Evolutionary conservation across 225 moss, liverwort and hornwort genomes (phyloP).

Genomic region (Climacium dendroides): DNA sequence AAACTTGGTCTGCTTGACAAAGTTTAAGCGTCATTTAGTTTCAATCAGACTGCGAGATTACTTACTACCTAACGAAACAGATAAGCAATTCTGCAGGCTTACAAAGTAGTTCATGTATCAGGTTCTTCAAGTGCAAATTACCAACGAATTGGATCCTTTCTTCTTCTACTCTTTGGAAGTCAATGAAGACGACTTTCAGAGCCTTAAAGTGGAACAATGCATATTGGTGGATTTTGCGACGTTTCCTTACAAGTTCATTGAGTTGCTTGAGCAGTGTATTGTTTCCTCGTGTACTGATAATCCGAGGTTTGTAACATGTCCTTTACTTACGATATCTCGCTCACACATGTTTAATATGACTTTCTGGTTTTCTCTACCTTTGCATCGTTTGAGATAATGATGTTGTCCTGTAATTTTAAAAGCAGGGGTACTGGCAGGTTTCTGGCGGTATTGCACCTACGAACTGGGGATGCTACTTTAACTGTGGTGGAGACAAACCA

Average conservation of each 20-base stretch:
- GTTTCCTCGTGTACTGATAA: constrained; percentile 63
- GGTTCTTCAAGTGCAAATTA: constrained; percentile 96
- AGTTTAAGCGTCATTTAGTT: background rate
- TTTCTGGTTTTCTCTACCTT: background rate
- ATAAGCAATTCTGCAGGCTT: background rate
- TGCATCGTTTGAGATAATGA: constrained; percentile 8
- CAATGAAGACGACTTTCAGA: constrained; percentile 95
- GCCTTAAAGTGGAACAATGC: constrained; percentile 97
- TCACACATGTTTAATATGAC: background rate
- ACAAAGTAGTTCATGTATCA: constrained; percentile 11
- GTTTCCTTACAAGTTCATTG: constrained; percentile 97
- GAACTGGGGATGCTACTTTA: constrained; percentile 85
- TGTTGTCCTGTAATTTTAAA: constrained; percentile 13
- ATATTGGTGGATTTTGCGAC: constrained; percentile 95
- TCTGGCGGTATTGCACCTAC: constrained; percentile 64
- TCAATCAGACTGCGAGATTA: background rate
- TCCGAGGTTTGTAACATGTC: constrained; percentile 39
- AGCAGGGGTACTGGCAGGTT: constrained; percentile 69
- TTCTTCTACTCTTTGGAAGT: constrained; percentile 97
- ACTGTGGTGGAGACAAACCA: constrained; percentile 94
- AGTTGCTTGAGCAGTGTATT: constrained; percentile 96
- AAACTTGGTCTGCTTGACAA: background rate
- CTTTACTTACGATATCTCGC: background rate
- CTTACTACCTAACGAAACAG: background rate
- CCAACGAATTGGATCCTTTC: constrained; percentile 92